phyloP scores from a whole-genome alignment of 2,329 filamentous ascomycete genomes.

The Colletotrichum spinosum region DNA sequence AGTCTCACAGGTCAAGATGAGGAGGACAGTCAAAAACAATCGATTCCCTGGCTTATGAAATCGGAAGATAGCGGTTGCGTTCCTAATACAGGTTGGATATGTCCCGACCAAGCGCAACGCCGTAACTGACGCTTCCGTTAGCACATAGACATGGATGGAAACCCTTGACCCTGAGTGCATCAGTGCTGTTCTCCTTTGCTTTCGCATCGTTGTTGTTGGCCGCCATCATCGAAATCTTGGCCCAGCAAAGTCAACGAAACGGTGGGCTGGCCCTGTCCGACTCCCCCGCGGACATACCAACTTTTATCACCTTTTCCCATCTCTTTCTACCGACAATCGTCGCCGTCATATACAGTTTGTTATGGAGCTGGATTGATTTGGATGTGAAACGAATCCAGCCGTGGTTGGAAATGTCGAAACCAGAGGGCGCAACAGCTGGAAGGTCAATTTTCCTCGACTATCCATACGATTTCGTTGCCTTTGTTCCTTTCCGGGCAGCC shows the following conservation, averaged over 20 bases:
- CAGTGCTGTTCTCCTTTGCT: constrained; percentile 52
- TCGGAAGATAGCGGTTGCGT: no score
- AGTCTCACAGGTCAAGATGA: neutral
- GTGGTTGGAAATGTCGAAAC: constrained; percentile 67
- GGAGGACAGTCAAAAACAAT: no score
- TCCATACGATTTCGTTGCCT: constrained; percentile 53
- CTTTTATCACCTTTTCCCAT: constrained; percentile 52
- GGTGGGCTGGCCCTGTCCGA: constrained; percentile 53
- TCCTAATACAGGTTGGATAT: constrained; percentile 4
- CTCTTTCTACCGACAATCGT: constrained; percentile 65
- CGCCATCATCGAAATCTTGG: constrained; percentile 56
- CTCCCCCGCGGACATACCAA: constrained; percentile 47
- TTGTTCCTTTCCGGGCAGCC: constrained; percentile 47
- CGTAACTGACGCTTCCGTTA: constrained; percentile 9
- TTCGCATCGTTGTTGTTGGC: constrained; percentile 54
- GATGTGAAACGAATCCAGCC: constrained; percentile 70
- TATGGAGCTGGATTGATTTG: constrained; percentile 71
- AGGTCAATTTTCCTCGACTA: constrained; percentile 66
- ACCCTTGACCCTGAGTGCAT: constrained; percentile 48
- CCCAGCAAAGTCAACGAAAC: constrained; percentile 50
- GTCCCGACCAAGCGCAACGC: neutral
- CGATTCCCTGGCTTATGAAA: no score
- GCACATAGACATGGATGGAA: constrained; percentile 48
- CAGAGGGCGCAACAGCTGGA: constrained; percentile 53
- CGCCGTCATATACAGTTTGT: constrained; percentile 65